A percentile compares a stretch with the other conserved stretches of the same genome.
phyloP scores from a whole-genome alignment of 2,329 filamentous ascomycete species.

The Arachnomyces sp. region DNA sequence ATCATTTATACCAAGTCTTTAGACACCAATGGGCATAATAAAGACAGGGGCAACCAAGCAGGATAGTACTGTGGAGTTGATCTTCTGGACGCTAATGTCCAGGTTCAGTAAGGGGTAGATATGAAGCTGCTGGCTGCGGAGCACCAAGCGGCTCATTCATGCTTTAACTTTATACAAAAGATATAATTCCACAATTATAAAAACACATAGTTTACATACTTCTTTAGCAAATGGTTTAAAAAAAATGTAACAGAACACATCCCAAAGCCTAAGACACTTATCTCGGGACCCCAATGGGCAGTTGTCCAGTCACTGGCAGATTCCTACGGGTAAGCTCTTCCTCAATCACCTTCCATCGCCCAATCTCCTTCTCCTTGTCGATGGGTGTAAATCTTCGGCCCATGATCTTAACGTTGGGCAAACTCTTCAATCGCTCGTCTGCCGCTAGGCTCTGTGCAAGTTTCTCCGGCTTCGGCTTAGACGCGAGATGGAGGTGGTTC shows the following conservation, averaged over 20 bases:
- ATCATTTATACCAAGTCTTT: too few relatives aligned
- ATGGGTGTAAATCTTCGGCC: constrained; percentile 59
- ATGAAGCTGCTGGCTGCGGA: too few relatives aligned
- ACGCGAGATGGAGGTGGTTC: constrained; percentile 36
- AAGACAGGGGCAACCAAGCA: too few relatives aligned
- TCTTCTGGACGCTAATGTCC: too few relatives aligned
- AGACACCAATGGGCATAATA: too few relatives aligned
- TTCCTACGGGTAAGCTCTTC: constrained; percentile 58
- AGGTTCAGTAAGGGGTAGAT: too few relatives aligned
- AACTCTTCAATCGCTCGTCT: constrained; percentile 40
- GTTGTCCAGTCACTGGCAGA: constrained; percentile 42
- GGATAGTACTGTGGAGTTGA: too few relatives aligned
- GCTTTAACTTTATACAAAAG: too few relatives aligned
- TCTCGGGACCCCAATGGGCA: background rate
- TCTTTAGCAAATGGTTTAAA: background rate
- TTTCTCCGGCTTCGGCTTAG: constrained; percentile 41
- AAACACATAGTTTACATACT: background rate
- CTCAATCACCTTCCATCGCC: constrained; percentile 73
- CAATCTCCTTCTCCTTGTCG: constrained; percentile 63
- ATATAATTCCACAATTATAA: too few relatives aligned
- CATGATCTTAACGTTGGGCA: constrained; percentile 66
- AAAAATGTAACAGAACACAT: background rate
- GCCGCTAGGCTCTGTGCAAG: constrained; percentile 53
- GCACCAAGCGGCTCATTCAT: too few relatives aligned
- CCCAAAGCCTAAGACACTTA: background rate